Conservation (phyloP, 306 rosid genomes). For the Cucumis cinereus region DNA sequence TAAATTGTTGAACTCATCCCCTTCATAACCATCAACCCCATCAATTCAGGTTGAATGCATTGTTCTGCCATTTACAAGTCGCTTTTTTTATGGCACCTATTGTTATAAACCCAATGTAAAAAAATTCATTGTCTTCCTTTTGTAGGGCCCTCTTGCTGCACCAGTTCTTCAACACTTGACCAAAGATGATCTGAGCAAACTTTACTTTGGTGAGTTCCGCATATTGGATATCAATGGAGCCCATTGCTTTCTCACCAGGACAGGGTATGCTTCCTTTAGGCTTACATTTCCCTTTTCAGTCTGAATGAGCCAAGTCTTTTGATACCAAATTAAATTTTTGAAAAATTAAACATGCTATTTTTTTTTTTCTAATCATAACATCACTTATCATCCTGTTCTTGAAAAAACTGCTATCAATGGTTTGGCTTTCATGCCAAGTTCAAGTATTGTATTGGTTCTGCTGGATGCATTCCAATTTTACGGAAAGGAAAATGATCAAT, state of each 20-base stretch:
- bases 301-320: background rate
- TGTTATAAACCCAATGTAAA: background rate
- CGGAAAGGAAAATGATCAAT: background rate
- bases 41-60: background rate
- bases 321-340: background rate
- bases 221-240: slow-evolving; percentile 75
- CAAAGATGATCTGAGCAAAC: slow-evolving; percentile 74
- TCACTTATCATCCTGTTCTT: background rate
- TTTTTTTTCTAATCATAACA: background rate
- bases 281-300: background rate
- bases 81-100: background rate
- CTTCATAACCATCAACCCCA: background rate
- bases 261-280: slow-evolving; percentile 50
- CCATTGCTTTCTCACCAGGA: slow-evolving; percentile 73
- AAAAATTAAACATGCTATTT: background rate
- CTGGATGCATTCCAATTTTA: background rate
- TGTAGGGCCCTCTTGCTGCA: slow-evolving; percentile 93
- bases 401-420: background rate
- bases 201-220: slow-evolving; percentile 70
- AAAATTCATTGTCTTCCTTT: background rate
- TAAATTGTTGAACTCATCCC: background rate
- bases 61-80: background rate
- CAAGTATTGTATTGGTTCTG: background rate
- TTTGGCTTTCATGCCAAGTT: background rate
- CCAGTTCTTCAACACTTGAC: slow-evolving; percentile 82